Evolutionary conservation across 176 grass and related monocot genomes (phyloP).

Genomic region (Phoenix roebelenii): DNA sequence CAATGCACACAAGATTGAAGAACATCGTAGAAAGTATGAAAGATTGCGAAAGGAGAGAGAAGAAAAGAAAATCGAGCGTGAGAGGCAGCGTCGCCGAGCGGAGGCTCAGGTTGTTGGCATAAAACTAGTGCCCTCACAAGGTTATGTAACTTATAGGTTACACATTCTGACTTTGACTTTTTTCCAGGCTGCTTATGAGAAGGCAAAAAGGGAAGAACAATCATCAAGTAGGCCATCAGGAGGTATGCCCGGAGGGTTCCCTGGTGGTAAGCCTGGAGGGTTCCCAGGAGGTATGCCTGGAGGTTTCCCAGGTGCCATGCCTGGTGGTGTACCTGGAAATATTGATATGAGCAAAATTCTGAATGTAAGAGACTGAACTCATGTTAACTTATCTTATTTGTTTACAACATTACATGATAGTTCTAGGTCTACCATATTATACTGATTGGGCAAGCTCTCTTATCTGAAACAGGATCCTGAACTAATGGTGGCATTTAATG

Average conservation of each 20-base stretch:
- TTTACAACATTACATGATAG: neutral
- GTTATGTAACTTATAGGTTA: neutral
- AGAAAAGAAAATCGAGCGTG: slow-evolving; percentile 73
- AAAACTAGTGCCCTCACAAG: neutral
- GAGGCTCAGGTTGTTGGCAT: slow-evolving; percentile 61
- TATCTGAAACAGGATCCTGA: slow-evolving; percentile 57
- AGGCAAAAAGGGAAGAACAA: slow-evolving; percentile 75
- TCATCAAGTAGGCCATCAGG: slow-evolving; percentile 54
- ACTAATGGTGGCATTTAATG: slow-evolving; percentile 72
- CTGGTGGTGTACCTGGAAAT: slow-evolving; percentile 49
- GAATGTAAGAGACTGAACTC: slow-evolving; percentile 44
- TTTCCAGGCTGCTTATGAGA: slow-evolving; percentile 83
- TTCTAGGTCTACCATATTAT: neutral
- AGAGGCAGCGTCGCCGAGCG: slow-evolving; percentile 50
- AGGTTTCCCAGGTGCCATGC: slow-evolving; percentile 39
- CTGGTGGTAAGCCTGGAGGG: slow-evolving; percentile 25
- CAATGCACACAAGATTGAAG: slow-evolving; percentile 92
- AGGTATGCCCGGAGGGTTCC: slow-evolving; percentile 27
- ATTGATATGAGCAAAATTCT: slow-evolving; percentile 86
- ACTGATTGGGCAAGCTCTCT: neutral
- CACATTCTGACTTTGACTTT: slow-evolving; percentile 1
- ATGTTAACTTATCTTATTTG: neutral
- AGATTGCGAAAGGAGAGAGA: slow-evolving; percentile 72
- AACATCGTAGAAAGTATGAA: slow-evolving; percentile 89
- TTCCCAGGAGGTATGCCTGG: slow-evolving; percentile 45